phyloP scores from a whole-genome alignment of 2,329 filamentous ascomycete species.

The Microcyclospora tardicrescens region DNA sequence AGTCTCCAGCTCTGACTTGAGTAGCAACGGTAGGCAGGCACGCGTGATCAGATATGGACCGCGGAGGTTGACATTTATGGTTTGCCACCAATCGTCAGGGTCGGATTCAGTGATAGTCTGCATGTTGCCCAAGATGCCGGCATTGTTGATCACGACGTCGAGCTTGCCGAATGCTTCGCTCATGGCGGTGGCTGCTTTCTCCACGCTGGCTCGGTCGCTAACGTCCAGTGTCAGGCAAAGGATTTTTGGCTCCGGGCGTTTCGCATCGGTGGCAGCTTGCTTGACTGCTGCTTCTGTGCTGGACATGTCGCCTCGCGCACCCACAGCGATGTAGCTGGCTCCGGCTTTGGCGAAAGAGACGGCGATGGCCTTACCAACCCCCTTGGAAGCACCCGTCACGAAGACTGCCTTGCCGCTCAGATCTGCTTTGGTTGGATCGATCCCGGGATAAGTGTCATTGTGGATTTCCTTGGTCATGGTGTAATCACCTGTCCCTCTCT shows the following conservation, averaged over 20 bases:
- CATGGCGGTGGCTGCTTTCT: conserved; percentile 21
- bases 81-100: conserved; percentile 33
- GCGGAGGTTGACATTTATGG: conserved; percentile 35
- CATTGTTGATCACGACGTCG: conserved; percentile 38
- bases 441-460: conserved; percentile 22
- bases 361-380: conserved; percentile 37
- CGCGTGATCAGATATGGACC: conserved; percentile 24
- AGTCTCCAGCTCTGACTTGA: conserved; percentile 24
- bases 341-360: conserved; percentile 44
- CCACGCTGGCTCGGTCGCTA: conserved; percentile 24
- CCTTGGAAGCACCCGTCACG: conserved; percentile 34
- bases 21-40: conserved; percentile 34
- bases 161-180: conserved; percentile 21
- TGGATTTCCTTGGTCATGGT: no score
- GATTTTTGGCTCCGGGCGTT: conserved; percentile 26
- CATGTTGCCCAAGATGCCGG: conserved; percentile 21
- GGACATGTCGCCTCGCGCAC: conserved; percentile 36
- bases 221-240: conserved; percentile 32
- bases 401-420: conserved; percentile 34
- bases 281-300: conserved; percentile 24
- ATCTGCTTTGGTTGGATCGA: conserved; percentile 20
- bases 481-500: no score
- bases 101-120: conserved; percentile 11
- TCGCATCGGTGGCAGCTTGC: conserved; percentile 25
- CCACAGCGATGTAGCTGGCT: conserved; percentile 39